These are phyloP conservation scores for Trichoderma aggressivum DNA, from an alignment of 2,329 filamentous ascomycete genomes.

Conservation along the genomic window DNA sequence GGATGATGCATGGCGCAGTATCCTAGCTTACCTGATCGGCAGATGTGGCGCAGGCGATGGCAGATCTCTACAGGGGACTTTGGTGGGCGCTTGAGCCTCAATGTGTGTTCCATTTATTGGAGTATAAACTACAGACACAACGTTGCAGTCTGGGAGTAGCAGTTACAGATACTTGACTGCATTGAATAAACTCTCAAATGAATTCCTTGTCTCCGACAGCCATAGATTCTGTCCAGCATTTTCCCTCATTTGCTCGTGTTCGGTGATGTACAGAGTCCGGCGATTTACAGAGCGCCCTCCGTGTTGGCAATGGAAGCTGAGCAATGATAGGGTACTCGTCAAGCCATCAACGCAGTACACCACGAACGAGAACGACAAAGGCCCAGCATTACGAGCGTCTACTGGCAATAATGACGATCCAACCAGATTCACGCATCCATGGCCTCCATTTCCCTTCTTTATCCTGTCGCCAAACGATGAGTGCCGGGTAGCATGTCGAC, in stretches of 20 bases:
- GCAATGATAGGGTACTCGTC: neutral
- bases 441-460: neutral
- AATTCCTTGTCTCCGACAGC: neutral
- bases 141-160: neutral
- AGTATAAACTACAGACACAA: neutral
- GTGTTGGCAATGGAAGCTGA: neutral
- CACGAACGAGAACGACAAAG: neutral
- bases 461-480: neutral
- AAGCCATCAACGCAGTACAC: neutral
- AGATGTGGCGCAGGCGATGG: slow-evolving; percentile 13
- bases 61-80: neutral
- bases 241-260: neutral
- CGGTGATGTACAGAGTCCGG: neutral
- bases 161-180: neutral
- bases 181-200: neutral
- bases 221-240: neutral
- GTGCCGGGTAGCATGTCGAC: neutral
- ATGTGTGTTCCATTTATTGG: neutral
- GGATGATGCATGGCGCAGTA: slow-evolving; percentile 11
- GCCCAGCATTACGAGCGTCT: neutral
- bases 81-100: neutral
- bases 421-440: neutral
- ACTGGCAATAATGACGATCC: neutral
- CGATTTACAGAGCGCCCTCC: neutral
- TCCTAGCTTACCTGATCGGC: slow-evolving; percentile 5